These are phyloP conservation scores for Coemansia umbellata DNA, from an alignment of 192 early-diverging fungal genomes.

Conservation along the genomic window DNA sequence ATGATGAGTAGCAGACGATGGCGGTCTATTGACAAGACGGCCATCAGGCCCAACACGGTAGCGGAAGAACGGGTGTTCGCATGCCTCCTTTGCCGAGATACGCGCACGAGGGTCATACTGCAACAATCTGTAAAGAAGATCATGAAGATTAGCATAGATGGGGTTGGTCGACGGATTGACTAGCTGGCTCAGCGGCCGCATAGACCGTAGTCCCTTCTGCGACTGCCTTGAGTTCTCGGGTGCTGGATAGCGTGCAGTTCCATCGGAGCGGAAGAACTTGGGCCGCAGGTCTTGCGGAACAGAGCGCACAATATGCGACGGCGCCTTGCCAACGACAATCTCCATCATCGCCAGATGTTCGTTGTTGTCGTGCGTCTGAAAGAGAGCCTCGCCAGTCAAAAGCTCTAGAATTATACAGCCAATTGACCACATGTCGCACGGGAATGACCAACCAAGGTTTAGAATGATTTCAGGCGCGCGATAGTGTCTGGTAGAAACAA, in stretches of 20 bases:
- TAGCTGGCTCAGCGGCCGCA: slow-evolving; percentile 44
- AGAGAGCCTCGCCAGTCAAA: slow-evolving; percentile 90
- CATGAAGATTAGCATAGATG: slow-evolving; percentile 56
- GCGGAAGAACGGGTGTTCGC: slow-evolving; percentile 82
- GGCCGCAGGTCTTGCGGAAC: slow-evolving; percentile 34
- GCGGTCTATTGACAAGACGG: slow-evolving; percentile 21
- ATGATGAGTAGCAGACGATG: slow-evolving; percentile 5
- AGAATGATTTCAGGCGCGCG: slow-evolving; percentile 96
- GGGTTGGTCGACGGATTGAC: slow-evolving; percentile 46
- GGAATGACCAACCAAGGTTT: slow-evolving; percentile 90
- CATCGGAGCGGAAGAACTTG: slow-evolving; percentile 39
- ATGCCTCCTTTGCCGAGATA: slow-evolving; percentile 78
- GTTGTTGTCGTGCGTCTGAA: slow-evolving; percentile 96
- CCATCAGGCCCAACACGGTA: slow-evolving; percentile 51
- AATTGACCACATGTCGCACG: slow-evolving; percentile 97
- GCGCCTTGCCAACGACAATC: slow-evolving; percentile 74
- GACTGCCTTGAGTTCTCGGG: slow-evolving; percentile 38
- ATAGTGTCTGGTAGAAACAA: slow-evolving; percentile 95
- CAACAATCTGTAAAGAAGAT: slow-evolving; percentile 71
- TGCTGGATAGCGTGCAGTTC: slow-evolving; percentile 33
- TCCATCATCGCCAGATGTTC: slow-evolving; percentile 99
- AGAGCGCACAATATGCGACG: slow-evolving; percentile 57
- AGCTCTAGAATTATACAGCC: slow-evolving; percentile 97
- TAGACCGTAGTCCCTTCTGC: slow-evolving; percentile 37
- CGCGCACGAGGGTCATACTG: slow-evolving; percentile 75